Conservation (phyloP, 2,329 filamentous ascomycete species). For the Truncatella angustata region DNA sequence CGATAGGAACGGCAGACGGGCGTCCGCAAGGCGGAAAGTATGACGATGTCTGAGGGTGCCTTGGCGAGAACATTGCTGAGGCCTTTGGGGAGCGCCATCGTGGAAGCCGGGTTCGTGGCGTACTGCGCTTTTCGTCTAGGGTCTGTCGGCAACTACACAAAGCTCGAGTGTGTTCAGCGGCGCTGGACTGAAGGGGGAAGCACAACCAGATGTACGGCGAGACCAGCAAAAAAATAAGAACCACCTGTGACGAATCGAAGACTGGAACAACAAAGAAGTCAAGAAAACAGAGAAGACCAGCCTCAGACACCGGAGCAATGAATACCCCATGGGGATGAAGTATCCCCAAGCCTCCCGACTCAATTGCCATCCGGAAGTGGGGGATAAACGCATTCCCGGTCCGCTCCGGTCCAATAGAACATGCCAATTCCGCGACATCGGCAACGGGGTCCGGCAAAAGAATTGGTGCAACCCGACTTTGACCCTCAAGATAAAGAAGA, state of each 20-base stretch:
- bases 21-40: slow-evolving; percentile 87
- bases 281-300: background rate
- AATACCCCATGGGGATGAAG: slow-evolving; percentile 5
- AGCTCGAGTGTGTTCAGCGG: background rate
- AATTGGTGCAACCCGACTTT: background rate
- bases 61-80: slow-evolving; percentile 76
- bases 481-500: too few species aligned
- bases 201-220: background rate
- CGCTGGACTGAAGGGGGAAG: background rate
- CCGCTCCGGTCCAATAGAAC: background rate
- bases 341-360: slow-evolving; percentile 1
- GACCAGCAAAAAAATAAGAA: too few species aligned
- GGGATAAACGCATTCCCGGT: slow-evolving; percentile 14
- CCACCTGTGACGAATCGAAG: too few species aligned
- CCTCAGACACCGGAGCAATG: background rate
- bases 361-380: slow-evolving; percentile 10
- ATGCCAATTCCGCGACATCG: background rate
- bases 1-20: slow-evolving; percentile 82
- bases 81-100: slow-evolving; percentile 59
- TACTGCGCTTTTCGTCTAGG: background rate
- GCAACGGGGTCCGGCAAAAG: background rate
- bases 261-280: background rate
- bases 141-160: background rate
- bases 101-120: slow-evolving; percentile 11
- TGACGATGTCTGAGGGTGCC: slow-evolving; percentile 76